phyloP scores from a whole-genome alignment of 805 yeast species.

The Ogataea degrootiae region DNA sequence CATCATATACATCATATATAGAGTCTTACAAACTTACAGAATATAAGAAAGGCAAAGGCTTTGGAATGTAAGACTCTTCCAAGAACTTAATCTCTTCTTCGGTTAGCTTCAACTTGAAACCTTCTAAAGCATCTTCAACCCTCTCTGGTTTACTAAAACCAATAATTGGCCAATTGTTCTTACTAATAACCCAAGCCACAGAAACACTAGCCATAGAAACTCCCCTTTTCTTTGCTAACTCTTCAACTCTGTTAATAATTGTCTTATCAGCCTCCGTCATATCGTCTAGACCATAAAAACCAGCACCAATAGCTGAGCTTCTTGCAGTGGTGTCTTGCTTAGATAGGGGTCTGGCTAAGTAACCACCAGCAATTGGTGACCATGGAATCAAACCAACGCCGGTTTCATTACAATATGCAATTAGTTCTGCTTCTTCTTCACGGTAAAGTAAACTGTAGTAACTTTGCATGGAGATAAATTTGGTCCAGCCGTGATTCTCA shows the following conservation, averaged over 20 bases:
- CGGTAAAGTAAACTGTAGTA: slow-evolving; percentile 50
- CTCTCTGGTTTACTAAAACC: slow-evolving; percentile 46
- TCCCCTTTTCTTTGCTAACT: slow-evolving; percentile 41
- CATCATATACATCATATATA: no score
- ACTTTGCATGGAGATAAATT: slow-evolving; percentile 54
- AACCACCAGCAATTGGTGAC: slow-evolving; percentile 54
- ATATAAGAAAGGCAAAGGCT: neutral
- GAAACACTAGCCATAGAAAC: slow-evolving; percentile 53
- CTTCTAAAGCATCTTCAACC: slow-evolving; percentile 45
- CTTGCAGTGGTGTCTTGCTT: neutral
- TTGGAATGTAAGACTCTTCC: slow-evolving; percentile 32
- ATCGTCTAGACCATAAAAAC: slow-evolving; percentile 10
- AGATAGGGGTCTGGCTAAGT: slow-evolving; percentile 41
- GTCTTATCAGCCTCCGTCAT: slow-evolving; percentile 25
- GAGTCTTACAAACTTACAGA: neutral
- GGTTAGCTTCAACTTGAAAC: slow-evolving; percentile 36
- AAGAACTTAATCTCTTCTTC: slow-evolving; percentile 32
- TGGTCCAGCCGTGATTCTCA: slow-evolving; percentile 49
- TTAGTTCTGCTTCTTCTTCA: slow-evolving; percentile 60
- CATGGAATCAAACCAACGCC: slow-evolving; percentile 55
- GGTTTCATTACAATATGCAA: slow-evolving; percentile 43
- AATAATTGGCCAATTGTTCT: slow-evolving; percentile 54
- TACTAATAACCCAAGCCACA: slow-evolving; percentile 48
- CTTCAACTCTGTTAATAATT: slow-evolving; percentile 49
- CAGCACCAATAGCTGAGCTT: neutral